These are phyloP conservation scores for Cladorrhinum sp. DNA, from an alignment of 2,329 filamentous ascomycete genomes.

Conservation along the genomic window DNA sequence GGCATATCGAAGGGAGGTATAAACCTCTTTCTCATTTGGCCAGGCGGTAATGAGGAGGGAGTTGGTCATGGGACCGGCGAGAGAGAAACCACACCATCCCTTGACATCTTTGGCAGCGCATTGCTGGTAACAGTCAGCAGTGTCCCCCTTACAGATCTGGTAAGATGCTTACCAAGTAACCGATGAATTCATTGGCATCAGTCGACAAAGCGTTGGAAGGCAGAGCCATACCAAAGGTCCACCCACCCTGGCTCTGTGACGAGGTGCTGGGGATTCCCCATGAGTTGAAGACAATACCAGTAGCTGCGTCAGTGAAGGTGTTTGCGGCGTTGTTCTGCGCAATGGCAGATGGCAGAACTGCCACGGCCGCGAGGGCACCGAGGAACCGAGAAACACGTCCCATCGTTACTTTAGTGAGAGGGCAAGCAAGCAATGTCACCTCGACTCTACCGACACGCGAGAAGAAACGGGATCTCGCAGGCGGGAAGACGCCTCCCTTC, in stretches of 20 bases:
- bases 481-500: conserved; percentile 8
- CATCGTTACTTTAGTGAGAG: conserved; percentile 22
- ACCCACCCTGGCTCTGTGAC: conserved; percentile 40
- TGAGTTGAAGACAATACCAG: conserved; percentile 52
- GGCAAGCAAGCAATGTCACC: conserved; percentile 13
- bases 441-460: conserved; percentile 18
- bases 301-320: conserved; percentile 44
- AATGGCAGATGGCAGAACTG: conserved; percentile 25
- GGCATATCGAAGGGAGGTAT: conserved; percentile 52
- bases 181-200: conserved; percentile 51
- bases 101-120: conserved; percentile 38
- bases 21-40: conserved; percentile 45
- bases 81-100: conserved; percentile 53
- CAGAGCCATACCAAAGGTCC: conserved; percentile 50
- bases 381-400: conserved; percentile 24
- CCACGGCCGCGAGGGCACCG: conserved; percentile 25
- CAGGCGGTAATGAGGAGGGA: conserved; percentile 52
- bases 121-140: conserved; percentile 35
- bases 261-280: conserved; percentile 37
- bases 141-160: not conserved
- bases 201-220: conserved; percentile 42
- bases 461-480: conserved; percentile 3
- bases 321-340: conserved; percentile 29
- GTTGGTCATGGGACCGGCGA: conserved; percentile 52
- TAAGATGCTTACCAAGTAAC: conserved; percentile 44